Percentiles rank a stretch among this genome's conserved stretches.
phyloP scores from a whole-genome alignment of 495 filamentous ascomycete genomes.

The Tuber umbilicatum region DNA sequence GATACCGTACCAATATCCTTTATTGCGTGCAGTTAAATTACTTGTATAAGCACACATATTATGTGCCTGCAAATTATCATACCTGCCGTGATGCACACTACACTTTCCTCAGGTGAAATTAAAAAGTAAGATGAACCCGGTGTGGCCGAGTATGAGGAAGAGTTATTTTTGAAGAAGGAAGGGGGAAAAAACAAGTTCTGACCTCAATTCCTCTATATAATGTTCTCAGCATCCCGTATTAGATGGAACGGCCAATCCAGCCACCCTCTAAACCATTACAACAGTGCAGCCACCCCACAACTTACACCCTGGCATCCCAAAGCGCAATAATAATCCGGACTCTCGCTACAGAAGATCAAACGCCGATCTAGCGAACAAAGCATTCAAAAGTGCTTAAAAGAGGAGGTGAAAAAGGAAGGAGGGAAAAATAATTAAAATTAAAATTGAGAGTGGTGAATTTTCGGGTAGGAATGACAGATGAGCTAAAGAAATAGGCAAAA shows the following conservation, averaged over 20 bases:
- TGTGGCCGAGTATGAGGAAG: not conserved
- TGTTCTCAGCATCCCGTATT: not conserved
- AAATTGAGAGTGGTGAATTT: not conserved
- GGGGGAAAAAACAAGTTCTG: not conserved
- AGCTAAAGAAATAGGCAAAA: not conserved
- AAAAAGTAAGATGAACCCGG: not conserved
- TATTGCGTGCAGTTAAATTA: not conserved
- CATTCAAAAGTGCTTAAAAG: not conserved
- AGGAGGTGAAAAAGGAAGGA: not conserved
- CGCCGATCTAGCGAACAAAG: not conserved
- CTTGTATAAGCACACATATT: not conserved
- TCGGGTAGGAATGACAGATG: not conserved
- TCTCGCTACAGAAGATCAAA: not conserved
- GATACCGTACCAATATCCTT: not conserved
- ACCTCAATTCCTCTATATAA: not conserved
- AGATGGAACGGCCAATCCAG: not conserved
- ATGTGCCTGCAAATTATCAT: not conserved
- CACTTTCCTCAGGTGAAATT: not conserved
- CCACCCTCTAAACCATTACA: not conserved
- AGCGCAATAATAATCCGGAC: not conserved
- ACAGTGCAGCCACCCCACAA: not conserved
- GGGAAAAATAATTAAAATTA: not conserved
- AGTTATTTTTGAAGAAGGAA: not conserved
- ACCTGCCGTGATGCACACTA: not conserved
- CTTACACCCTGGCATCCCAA: not conserved